These are phyloP conservation scores for Datura wrightii DNA, from an alignment of 257 asterid genomes.

Conservation along the genomic window DNA sequence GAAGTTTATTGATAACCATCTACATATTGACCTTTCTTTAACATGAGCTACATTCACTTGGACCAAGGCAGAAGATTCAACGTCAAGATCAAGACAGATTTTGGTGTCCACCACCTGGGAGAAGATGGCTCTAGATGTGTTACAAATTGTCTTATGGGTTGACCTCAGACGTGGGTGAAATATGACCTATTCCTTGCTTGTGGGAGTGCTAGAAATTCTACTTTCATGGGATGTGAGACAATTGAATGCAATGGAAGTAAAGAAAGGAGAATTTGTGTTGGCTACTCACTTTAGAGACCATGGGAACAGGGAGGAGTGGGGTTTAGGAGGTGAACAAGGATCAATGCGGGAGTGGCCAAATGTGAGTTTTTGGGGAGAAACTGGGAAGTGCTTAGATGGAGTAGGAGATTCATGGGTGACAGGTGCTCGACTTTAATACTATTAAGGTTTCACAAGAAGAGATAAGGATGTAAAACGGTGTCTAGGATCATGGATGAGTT, in stretches of 20 bases:
- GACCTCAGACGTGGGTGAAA: neutral
- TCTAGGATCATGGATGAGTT: neutral
- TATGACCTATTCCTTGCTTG: neutral
- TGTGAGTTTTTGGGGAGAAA: neutral
- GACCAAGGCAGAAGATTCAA: neutral
- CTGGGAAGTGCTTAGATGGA: neutral
- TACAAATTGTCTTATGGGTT: neutral
- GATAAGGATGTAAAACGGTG: neutral
- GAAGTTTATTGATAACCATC: slow-evolving; percentile 1
- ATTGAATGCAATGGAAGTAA: neutral
- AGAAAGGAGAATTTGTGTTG: neutral
- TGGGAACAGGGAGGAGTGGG: slow-evolving; percentile 1
- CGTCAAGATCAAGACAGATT: neutral
- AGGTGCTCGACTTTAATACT: neutral
- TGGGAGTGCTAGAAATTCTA: neutral
- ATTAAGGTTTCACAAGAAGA: neutral
- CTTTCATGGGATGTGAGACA: neutral
- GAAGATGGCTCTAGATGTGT: neutral
- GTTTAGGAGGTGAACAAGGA: neutral
- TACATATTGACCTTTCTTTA: neutral
- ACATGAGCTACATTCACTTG: neutral
- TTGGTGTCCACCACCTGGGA: neutral
- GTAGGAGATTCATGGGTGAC: neutral
- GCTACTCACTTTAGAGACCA: neutral
- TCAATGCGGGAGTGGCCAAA: neutral